These are phyloP conservation scores for Sanghuangporus baumii DNA, from an alignment of 1,284 basidiomycete genomes.

Conservation along the genomic window DNA sequence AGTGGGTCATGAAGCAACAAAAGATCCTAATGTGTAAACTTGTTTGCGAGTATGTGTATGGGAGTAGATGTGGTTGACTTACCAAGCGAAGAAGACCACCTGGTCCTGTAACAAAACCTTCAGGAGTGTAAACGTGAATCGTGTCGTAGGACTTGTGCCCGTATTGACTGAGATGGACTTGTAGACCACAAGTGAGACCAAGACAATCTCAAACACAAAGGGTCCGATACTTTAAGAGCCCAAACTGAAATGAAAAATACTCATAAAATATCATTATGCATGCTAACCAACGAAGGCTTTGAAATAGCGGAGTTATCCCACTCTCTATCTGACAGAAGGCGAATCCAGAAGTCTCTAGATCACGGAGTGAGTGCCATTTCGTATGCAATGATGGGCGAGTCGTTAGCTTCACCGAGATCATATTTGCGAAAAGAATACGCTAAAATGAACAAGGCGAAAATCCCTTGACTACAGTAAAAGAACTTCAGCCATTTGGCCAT, in stretches of 20 bases:
- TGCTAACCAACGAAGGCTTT: not conserved
- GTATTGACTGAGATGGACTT: not conserved
- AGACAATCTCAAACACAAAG: slow-evolving; percentile 85
- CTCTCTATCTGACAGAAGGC: not conserved
- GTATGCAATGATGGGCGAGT: not conserved
- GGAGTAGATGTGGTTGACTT: not conserved
- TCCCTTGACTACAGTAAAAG: not conserved
- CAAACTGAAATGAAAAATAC: slow-evolving; percentile 75
- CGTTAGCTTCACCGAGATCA: not conserved
- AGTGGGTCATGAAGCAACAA: not conserved
- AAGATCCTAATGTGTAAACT: not conserved
- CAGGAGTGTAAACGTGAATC: not conserved
- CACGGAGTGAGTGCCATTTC: not conserved
- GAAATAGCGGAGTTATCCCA: not conserved
- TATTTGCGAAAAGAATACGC: not conserved
- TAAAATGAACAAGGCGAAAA: not conserved
- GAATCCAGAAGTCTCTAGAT: not conserved
- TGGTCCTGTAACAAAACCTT: slow-evolving; percentile 40
- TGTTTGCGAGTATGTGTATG: not conserved
- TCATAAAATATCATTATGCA: slow-evolving; percentile 28
- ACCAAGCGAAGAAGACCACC: slow-evolving; percentile 49
- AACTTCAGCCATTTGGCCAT: not conserved
- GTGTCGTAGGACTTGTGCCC: not conserved
- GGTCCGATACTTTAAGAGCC: slow-evolving; percentile 61
- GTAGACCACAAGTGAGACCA: slow-evolving; percentile 89